These are phyloP conservation scores for Stentor roeselii DNA, from an alignment of 73 alveolate species.

Conservation along the genomic window DNA sequence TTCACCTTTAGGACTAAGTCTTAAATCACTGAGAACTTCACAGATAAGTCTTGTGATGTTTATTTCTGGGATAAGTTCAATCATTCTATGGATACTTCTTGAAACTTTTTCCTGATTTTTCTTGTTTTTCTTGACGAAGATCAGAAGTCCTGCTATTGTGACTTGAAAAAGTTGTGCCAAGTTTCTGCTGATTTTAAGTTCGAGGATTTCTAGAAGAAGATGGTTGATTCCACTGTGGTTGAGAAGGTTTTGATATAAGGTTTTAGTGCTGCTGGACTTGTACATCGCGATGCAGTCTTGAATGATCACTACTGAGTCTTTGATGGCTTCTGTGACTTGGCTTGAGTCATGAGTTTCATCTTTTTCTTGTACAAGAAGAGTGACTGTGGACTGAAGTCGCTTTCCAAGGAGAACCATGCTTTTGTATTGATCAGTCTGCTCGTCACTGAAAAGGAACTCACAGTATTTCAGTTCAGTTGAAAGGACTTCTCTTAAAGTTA, in stretches of 20 bases:
- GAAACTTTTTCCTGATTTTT: background rate
- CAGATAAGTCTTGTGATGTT: background rate
- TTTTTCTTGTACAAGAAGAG: background rate
- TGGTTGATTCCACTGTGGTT: background rate
- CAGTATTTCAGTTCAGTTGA: background rate
- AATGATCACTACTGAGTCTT: background rate
- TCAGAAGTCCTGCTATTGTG: background rate
- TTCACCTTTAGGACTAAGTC: background rate
- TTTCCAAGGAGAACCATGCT: background rate
- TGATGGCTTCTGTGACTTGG: background rate
- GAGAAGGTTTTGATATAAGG: constrained; percentile 12
- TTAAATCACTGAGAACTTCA: background rate
- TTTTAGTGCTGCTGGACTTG: background rate
- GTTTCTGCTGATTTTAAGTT: background rate
- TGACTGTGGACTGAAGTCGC: background rate
- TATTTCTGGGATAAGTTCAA: background rate
- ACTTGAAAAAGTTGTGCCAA: background rate
- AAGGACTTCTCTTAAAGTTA: background rate
- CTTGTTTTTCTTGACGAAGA: background rate
- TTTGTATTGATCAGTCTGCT: background rate
- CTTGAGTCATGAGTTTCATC: background rate
- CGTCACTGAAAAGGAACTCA: background rate
- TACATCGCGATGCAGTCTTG: background rate
- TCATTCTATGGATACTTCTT: background rate
- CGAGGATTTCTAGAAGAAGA: background rate